A percentile compares a stretch with the other conserved stretches of the same genome.
phyloP scores from a whole-genome alignment of 2,329 filamentous ascomycete species.

The Periconia sp. region DNA sequence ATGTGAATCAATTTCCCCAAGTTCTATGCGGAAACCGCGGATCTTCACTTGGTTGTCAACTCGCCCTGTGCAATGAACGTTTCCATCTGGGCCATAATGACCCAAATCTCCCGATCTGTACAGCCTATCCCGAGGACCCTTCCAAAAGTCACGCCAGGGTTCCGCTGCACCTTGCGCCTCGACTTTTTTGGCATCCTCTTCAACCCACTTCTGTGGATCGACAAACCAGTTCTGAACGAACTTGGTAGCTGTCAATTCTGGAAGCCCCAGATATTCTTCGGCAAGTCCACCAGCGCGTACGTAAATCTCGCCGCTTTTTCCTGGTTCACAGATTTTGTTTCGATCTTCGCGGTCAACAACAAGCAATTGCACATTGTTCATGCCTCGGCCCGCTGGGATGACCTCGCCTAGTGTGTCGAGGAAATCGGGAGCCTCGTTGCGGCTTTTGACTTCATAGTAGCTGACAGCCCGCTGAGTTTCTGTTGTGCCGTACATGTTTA shows the following conservation, averaged over 20 bases:
- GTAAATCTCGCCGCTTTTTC: conserved; percentile 83
- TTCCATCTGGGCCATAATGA: conserved; percentile 68
- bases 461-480: conserved; percentile 81
- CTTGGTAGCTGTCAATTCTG: conserved; percentile 68
- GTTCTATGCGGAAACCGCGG: conserved; percentile 91
- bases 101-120: conserved; percentile 90
- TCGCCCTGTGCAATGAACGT: conserved; percentile 76
- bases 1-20: conserved; percentile 88
- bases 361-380: conserved; percentile 85
- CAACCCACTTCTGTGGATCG: conserved; percentile 68
- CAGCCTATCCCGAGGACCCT: conserved; percentile 80
- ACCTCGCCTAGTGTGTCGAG: conserved; percentile 70
- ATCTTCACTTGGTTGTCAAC: conserved; percentile 93
- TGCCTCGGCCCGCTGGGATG: conserved; percentile 81
- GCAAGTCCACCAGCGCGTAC: conserved; percentile 81
- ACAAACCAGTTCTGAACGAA: conserved; percentile 88
- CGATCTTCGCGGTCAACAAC: conserved; percentile 73
- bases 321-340: conserved; percentile 72
- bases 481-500: conserved; percentile 88
- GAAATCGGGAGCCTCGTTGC: conserved; percentile 63
- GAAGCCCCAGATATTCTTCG: conserved; percentile 71
- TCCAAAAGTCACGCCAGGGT: conserved; percentile 76
- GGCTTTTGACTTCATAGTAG: conserved; percentile 76
- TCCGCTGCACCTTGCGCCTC: conserved; percentile 56
- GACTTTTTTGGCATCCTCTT: conserved; percentile 60